Conservation (phyloP, 441 rosid genomes). For the Croton laevigatus region DNA sequence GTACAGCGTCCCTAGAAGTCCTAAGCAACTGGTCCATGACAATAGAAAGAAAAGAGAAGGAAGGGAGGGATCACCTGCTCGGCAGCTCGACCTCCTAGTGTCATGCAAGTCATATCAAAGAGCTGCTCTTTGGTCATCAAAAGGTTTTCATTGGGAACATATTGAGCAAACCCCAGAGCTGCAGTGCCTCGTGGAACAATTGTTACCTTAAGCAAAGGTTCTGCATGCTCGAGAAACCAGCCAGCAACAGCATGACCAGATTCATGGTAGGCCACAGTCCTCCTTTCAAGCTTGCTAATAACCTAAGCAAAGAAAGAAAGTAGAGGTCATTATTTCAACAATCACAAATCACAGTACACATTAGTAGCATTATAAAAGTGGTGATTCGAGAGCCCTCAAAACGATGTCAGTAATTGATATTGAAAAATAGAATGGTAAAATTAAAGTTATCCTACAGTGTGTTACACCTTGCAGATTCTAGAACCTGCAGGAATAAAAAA, state of each 20-base stretch:
- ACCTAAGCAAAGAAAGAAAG: conserved; percentile 31
- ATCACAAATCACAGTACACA: neutral
- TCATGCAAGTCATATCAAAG: conserved; percentile 64
- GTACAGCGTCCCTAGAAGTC: neutral
- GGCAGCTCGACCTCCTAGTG: conserved; percentile 72
- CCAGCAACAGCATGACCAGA: conserved; percentile 75
- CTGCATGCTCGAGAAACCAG: conserved; percentile 70
- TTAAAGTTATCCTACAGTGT: neutral
- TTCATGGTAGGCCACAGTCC: conserved; percentile 71
- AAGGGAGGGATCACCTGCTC: conserved; percentile 40
- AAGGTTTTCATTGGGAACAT: conserved; percentile 64
- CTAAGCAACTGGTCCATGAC: neutral
- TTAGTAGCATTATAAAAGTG: neutral
- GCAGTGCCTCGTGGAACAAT: conserved; percentile 72
- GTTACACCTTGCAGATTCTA: neutral
- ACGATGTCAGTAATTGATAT: neutral
- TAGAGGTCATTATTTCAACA: neutral
- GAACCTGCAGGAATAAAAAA: neutral
- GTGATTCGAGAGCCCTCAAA: neutral
- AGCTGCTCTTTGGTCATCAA: conserved; percentile 69
- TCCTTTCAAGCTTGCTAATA: conserved; percentile 59
- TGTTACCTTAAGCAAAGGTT: conserved; percentile 68
- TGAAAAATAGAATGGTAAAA: neutral
- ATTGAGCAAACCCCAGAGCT: conserved; percentile 67
- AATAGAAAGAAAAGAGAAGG: conserved; percentile 1